Evolutionary conservation across 2,329 filamentous ascomycete genomes (phyloP).

Genomic region (Colletotrichum sp.): DNA sequence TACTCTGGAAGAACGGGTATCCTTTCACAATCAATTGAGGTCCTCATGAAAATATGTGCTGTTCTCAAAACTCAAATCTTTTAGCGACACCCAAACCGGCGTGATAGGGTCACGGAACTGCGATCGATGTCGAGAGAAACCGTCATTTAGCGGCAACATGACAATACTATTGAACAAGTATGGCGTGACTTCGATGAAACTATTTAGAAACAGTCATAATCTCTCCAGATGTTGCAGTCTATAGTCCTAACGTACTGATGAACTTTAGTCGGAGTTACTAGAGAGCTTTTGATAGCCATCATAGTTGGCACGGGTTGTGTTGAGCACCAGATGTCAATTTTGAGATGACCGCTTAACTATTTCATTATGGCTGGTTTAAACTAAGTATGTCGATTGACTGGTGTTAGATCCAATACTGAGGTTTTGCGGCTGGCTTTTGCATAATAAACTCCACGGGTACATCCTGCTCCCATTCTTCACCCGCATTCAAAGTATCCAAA

Average conservation of each 20-base stretch:
- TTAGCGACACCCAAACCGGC: not conserved
- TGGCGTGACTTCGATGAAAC: not conserved
- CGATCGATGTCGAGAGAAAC: not conserved
- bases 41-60: not conserved
- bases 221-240: not conserved
- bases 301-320: too few relatives aligned
- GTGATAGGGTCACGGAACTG: not conserved
- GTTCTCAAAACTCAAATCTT: not conserved
- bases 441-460: not conserved
- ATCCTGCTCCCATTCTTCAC: not conserved
- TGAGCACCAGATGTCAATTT: not conserved
- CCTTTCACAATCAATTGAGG: not conserved
- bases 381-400: not conserved
- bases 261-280: too few relatives aligned
- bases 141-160: not conserved
- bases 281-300: too few relatives aligned
- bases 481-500: not conserved
- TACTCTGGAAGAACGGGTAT: not conserved
- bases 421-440: not conserved
- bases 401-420: slow-evolving; percentile 3
- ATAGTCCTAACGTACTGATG: not conserved
- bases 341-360: not conserved
- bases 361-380: not conserved
- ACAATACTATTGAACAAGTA: not conserved
- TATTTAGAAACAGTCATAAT: not conserved